Evolutionary conservation across 2,329 filamentous ascomycete species (phyloP), one percentile per base, ranked within the genome.

Genomic region (Colletotrichum sp.): DNA sequence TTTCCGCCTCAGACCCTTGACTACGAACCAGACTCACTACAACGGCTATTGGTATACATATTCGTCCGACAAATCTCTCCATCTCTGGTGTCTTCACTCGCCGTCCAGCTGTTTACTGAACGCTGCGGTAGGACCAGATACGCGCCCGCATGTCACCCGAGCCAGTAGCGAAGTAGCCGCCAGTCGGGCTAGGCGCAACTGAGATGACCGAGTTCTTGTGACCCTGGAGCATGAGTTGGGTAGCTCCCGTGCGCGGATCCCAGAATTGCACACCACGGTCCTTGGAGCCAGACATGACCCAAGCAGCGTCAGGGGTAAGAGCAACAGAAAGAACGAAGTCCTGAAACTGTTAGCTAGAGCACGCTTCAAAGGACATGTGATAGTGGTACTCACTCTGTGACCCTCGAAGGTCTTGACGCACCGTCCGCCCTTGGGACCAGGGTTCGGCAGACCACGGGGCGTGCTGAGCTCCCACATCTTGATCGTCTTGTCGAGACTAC

Each of bases 181-280:
- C 96, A 44, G 92, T 93, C 18, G 97, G 97, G 85, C 96, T 98
- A 26, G 97, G 97, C 2, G 97, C 96, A 69, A 99, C 97, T 4
- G 96, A 98, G 81, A 99, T 99, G 80, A 99, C 97, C 13, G 95
- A 98, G 87, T 99, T 99, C 90, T 99, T 99, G 85, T 99, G 97
- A 30, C 97, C 97, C 86, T 99, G 97, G 77, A 99, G 91, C 97
- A 99, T 99, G 84, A 99, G 94, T 87, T 99, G 96, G 2, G 96
- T 98, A 79, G 95, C 94, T 44, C 96, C 97, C 24, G 96, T 98
- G 81, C 94, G 92, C 24, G 97, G 96, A 83, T 99, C 96, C 97
- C 97, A 99, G 89, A 99, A 99, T 84, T 99, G 97, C 26, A 99
- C 97, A 65, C 97, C 96, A 68, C 97, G 92, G 83, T 99, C 97